A percentile compares a stretch with the other conserved stretches of the same genome.
These are phyloP conservation scores for Epicoccum sorghinum DNA, from an alignment of 2,329 filamentous ascomycete species.

Conservation along the genomic window DNA sequence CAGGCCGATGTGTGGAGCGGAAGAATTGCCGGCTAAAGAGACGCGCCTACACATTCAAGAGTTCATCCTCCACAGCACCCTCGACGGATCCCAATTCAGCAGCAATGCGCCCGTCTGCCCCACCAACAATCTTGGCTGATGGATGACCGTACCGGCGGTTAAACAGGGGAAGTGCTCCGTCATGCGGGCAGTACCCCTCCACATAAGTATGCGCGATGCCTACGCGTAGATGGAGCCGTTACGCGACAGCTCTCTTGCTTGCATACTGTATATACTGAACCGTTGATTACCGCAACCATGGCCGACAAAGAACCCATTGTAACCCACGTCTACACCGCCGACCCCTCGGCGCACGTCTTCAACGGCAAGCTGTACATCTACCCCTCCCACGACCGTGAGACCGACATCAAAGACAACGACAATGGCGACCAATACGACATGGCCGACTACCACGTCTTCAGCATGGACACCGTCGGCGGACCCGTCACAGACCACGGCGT, in stretches of 20 bases:
- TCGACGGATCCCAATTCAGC: conserved; percentile 22
- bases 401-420: conserved; percentile 76
- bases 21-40: conserved; percentile 45
- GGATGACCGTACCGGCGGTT: conserved; percentile 40
- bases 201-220: conserved; percentile 32
- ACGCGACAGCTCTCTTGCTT: conserved; percentile 3
- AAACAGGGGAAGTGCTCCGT: conserved; percentile 32
- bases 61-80: conserved; percentile 18
- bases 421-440: conserved; percentile 88
- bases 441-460: conserved; percentile 83
- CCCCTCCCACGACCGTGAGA: conserved; percentile 80
- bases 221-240: conserved; percentile 10
- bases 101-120: conserved; percentile 23
- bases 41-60: conserved; percentile 17
- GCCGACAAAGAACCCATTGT: conserved; percentile 65
- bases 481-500: conserved; percentile 75
- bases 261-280: neutral
- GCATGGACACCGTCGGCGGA: conserved; percentile 61
- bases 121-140: conserved; percentile 19
- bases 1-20: conserved; percentile 26
- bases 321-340: conserved; percentile 77
- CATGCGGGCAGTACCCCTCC: conserved; percentile 35
- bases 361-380: conserved; percentile 78
- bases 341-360: conserved; percentile 82
- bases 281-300: conserved; percentile 27